A percentile compares a stretch with the other conserved stretches of the same genome.
Conservation (phyloP, 805 yeast species). For the Barnettozyma botsteinii region DNA sequence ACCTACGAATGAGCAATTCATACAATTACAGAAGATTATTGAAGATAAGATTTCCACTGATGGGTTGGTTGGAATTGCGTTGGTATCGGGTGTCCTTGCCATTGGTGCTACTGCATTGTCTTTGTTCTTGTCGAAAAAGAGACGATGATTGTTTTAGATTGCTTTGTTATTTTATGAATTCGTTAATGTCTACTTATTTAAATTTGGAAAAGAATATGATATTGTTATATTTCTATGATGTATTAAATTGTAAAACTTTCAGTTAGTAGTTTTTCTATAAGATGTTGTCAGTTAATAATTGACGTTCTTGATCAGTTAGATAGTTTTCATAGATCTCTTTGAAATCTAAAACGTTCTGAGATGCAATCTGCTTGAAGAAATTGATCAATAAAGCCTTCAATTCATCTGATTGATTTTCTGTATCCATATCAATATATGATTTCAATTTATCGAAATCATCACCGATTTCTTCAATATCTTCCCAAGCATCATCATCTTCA, state of each 20-base stretch:
- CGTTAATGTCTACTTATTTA: too few relatives aligned
- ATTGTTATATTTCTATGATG: not conserved
- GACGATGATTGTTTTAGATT: conserved; percentile 15
- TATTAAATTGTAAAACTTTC: not conserved
- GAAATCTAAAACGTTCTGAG: conserved; percentile 44
- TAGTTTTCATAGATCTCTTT: conserved; percentile 43
- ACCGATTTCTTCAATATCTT: conserved; percentile 65
- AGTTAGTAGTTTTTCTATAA: conserved; percentile 22
- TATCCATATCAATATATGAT: conserved; percentile 45
- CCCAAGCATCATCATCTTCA: conserved; percentile 63
- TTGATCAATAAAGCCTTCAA: conserved; percentile 35
- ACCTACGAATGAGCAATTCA: conserved; percentile 79
- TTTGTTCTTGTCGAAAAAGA: conserved; percentile 30
- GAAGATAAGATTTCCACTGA: conserved; percentile 83
- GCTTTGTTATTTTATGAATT: not conserved
- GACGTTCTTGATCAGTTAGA: conserved; percentile 46
- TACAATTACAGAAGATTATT: conserved; percentile 63
- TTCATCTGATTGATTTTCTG: conserved; percentile 17
- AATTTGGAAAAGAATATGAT: too few relatives aligned
- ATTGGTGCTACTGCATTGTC: conserved; percentile 65
- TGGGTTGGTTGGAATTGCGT: conserved; percentile 82
- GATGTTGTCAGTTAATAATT: conserved; percentile 43
- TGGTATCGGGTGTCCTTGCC: conserved; percentile 82
- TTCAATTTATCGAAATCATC: conserved; percentile 59
- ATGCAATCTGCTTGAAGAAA: conserved; percentile 53